Percentiles rank a stretch among this genome's conserved stretches.
Evolutionary conservation across 2,329 filamentous ascomycete genomes (phyloP).

Genomic region (Epichloe typhina): DNA sequence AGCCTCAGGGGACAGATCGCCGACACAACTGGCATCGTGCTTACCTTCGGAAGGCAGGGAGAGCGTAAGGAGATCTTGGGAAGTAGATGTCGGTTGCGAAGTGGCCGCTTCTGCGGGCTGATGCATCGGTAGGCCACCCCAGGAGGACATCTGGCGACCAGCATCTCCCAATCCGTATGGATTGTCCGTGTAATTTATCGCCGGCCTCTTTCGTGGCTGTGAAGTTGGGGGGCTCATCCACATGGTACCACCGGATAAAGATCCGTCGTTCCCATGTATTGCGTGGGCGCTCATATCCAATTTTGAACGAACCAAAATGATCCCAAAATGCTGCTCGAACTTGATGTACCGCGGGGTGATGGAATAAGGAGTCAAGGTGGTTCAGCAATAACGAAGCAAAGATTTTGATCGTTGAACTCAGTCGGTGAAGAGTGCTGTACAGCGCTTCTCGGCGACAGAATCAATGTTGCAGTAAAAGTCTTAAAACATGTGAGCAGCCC

Average conservation of each 20-base stretch:
- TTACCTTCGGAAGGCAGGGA: constrained; percentile 4
- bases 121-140: constrained; percentile 4
- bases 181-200: constrained; percentile 6
- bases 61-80: constrained; percentile 4
- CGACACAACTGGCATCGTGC: neutral
- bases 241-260: constrained; percentile 5
- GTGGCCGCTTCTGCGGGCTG: neutral
- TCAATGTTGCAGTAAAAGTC: neutral
- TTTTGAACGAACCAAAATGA: neutral
- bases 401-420: neutral
- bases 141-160: constrained; percentile 5
- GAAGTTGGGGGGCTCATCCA: constrained; percentile 8
- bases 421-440: neutral
- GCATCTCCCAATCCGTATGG: constrained; percentile 7
- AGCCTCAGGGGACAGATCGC: neutral
- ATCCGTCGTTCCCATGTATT: constrained; percentile 5
- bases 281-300: constrained; percentile 5
- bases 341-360: neutral
- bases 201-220: constrained; percentile 7
- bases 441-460: neutral
- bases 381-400: neutral
- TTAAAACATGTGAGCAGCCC: neutral
- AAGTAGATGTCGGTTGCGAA: constrained; percentile 8
- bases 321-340: neutral
- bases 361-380: neutral